phyloP scores from a whole-genome alignment of 202 grass and related monocot genomes.

The Musa balbisiana region DNA sequence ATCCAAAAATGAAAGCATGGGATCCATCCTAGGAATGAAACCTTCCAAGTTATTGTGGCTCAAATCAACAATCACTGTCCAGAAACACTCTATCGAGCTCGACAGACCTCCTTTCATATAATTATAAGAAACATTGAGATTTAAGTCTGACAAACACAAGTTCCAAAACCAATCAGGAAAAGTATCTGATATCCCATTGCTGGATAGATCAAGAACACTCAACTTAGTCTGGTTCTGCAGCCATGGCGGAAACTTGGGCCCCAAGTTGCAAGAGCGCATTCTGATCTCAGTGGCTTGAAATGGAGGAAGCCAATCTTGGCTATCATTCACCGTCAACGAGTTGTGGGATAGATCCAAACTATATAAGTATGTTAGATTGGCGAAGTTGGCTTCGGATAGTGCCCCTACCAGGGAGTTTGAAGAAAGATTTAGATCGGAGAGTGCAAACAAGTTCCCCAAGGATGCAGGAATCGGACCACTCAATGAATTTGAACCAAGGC shows the following conservation, averaged over 20 bases:
- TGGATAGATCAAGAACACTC: not conserved
- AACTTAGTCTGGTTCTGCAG: not conserved
- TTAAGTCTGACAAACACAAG: not conserved
- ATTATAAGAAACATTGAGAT: not conserved
- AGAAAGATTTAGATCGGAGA: not conserved
- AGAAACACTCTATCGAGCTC: not conserved
- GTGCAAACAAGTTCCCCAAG: not conserved
- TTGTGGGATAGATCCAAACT: not conserved
- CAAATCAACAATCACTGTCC: not conserved
- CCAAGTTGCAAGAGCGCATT: not conserved
- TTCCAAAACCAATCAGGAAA: constrained; percentile 5
- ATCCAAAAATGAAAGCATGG: not conserved
- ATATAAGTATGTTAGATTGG: not conserved
- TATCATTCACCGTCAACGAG: not conserved
- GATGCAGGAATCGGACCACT: not conserved
- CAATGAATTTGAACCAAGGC: not conserved
- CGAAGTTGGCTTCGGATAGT: not conserved
- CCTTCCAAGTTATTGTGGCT: not conserved
- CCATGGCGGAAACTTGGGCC: not conserved
- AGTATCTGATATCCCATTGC: not conserved
- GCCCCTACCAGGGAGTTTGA: not conserved
- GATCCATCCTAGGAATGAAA: not conserved
- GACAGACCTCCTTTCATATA: not conserved
- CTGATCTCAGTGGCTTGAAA: not conserved
- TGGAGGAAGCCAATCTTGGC: constrained; percentile 1